Conservation (phyloP, 768 basidiomycete genomes). For the Baorangia bicolor region DNA sequence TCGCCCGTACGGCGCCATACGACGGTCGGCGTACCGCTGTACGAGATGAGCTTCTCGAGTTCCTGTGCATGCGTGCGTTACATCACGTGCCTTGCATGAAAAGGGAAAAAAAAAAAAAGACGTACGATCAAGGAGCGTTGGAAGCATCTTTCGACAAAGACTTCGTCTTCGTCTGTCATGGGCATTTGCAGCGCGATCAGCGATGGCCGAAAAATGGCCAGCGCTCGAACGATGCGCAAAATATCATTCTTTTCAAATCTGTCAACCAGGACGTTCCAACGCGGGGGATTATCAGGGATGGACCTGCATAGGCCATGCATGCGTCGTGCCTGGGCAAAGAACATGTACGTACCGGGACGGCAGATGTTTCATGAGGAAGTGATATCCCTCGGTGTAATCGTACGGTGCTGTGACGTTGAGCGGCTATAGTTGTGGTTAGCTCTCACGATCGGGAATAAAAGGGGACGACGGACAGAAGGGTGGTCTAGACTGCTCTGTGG, state of each 20-base stretch:
- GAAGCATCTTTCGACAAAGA: constrained; percentile 95
- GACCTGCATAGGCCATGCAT: constrained; percentile 43
- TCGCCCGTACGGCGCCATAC: constrained; percentile 98
- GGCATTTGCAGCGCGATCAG: constrained; percentile 98
- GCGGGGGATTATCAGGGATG: constrained; percentile 38
- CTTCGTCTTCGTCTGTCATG: constrained; percentile 91
- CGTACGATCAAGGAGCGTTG: constrained; percentile 87
- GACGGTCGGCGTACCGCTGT: constrained; percentile 95
- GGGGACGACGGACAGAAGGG: constrained; percentile 25
- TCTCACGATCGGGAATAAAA: constrained; percentile 30
- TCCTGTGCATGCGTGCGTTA: constrained; percentile 52
- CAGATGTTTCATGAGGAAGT: constrained; percentile 93
- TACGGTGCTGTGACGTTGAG: constrained; percentile 71
- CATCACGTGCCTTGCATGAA: background rate
- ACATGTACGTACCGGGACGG: constrained; percentile 67
- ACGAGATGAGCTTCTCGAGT: constrained; percentile 94
- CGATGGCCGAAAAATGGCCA: constrained; percentile 95
- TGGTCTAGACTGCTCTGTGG: constrained; percentile 38
- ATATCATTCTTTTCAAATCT: constrained; percentile 98
- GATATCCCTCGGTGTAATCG: constrained; percentile 96
- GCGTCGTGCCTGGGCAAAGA: constrained; percentile 31
- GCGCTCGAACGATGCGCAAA: constrained; percentile 87
- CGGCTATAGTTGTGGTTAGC: constrained; percentile 60
- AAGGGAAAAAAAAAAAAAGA: background rate
- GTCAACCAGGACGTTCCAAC: constrained; percentile 29